phyloP scores from a whole-genome alignment of 768 basidiomycete genomes.

The Suillus brevipes region DNA sequence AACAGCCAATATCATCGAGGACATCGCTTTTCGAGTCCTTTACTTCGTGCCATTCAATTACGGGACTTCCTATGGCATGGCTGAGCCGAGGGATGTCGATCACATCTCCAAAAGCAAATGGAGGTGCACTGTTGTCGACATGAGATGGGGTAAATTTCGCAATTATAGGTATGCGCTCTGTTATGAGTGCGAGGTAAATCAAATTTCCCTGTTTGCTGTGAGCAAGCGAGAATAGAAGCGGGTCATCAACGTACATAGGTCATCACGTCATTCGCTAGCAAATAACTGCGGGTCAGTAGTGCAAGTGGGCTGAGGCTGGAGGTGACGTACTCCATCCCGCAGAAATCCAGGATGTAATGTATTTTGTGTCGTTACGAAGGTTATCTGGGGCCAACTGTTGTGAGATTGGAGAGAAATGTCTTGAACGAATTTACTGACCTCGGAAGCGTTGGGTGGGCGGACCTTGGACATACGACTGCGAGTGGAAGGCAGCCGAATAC shows the following conservation, averaged over 20 bases:
- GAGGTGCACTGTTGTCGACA: conserved; percentile 47
- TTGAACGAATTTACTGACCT: conserved; percentile 36
- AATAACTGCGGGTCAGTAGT: conserved; percentile 4
- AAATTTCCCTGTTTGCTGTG: conserved; percentile 51
- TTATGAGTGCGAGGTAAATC: conserved; percentile 58
- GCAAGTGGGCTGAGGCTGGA: background rate
- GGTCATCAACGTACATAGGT: conserved; percentile 50
- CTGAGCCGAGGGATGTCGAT: conserved; percentile 59
- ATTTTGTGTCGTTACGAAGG: conserved; percentile 56
- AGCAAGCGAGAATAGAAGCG: conserved; percentile 1
- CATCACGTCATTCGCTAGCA: conserved; percentile 74
- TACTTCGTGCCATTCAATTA: conserved; percentile 66
- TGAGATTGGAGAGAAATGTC: background rate
- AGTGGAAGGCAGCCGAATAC: background rate
- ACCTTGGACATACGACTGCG: conserved; percentile 36
- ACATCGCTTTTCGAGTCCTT: conserved; percentile 45
- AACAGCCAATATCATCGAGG: conserved; percentile 30
- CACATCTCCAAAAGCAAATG: conserved; percentile 57
- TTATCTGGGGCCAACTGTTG: conserved; percentile 47
- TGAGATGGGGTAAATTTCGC: conserved; percentile 61
- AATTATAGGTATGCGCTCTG: conserved; percentile 59
- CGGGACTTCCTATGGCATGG: conserved; percentile 41
- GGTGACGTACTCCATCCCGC: conserved; percentile 71
- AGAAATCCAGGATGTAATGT: conserved; percentile 72
- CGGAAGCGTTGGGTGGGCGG: conserved; percentile 58